Conservation (phyloP, 1,284 basidiomycete species). For the Pseudozyma tsukubaensis region DNA sequence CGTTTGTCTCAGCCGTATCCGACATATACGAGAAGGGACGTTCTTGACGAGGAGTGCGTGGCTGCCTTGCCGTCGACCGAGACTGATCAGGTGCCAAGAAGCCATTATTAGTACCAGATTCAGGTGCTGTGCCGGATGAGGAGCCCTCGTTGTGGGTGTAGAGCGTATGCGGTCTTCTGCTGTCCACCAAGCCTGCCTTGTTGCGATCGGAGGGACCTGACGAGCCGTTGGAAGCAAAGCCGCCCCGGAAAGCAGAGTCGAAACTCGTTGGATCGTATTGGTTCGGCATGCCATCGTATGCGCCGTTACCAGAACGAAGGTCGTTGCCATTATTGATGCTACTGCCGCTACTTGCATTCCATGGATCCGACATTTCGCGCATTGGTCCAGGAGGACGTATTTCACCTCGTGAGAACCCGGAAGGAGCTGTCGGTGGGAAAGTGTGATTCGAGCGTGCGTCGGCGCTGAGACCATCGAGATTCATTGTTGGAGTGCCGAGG, state of each 20-base stretch:
- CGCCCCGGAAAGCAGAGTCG: conserved; percentile 32
- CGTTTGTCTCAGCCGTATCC: conserved; percentile 39
- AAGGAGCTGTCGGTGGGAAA: conserved; percentile 32
- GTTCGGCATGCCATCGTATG: conserved; percentile 32
- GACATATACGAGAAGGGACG: conserved; percentile 50
- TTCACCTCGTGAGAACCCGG: conserved; percentile 8
- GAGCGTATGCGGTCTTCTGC: conserved; percentile 6
- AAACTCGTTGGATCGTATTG: conserved; percentile 20
- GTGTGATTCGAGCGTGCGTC: conserved; percentile 19
- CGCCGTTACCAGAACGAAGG: conserved; percentile 1
- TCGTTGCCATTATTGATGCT: conserved; percentile 12
- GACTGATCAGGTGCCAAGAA: conserved; percentile 3
- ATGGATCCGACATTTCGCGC: conserved; percentile 52
- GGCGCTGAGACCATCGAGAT: conserved; percentile 8
- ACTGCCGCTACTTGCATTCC: conserved; percentile 25
- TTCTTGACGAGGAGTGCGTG: conserved; percentile 13
- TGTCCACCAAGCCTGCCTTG: not conserved
- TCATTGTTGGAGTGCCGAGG: conserved; percentile 15
- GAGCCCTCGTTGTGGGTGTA: conserved; percentile 19
- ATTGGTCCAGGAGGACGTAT: conserved; percentile 25
- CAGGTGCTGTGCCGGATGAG: conserved; percentile 2
- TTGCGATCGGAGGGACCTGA: conserved; percentile 12
- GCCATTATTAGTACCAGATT: not conserved
- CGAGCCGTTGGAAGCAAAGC: conserved; percentile 27
- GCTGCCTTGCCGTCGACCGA: conserved; percentile 12